These are phyloP conservation scores for Sugiyamaella americana DNA, from an alignment of 805 yeast genomes.

Conservation along the genomic window DNA sequence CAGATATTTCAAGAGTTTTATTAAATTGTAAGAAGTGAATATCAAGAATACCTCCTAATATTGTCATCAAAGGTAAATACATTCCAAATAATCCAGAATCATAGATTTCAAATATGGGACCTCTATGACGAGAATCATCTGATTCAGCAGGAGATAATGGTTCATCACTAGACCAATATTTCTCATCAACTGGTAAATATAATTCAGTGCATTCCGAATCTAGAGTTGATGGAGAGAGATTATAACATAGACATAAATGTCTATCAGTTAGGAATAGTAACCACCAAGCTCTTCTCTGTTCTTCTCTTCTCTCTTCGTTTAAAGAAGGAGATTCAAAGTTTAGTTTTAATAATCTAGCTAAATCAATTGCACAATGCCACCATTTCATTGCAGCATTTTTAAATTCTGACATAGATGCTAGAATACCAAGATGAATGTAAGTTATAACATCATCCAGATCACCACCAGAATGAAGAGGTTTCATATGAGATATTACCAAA, in stretches of 20 bases:
- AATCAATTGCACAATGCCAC: slow-evolving; percentile 29
- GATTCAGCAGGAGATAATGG: slow-evolving; percentile 26
- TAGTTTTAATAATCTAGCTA: slow-evolving; percentile 26
- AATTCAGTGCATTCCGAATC: slow-evolving; percentile 32
- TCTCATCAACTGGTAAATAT: slow-evolving; percentile 33
- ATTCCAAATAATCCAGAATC: slow-evolving; percentile 36
- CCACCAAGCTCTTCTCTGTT: slow-evolving; percentile 38
- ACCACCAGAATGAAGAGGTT: slow-evolving; percentile 21
- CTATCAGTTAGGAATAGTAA: slow-evolving; percentile 34
- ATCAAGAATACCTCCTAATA: slow-evolving; percentile 30
- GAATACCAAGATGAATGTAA: slow-evolving; percentile 27
- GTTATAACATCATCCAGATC: slow-evolving; percentile 28
- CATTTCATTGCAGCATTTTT: slow-evolving; percentile 27
- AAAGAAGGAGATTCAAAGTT: slow-evolving; percentile 19
- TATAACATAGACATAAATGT: slow-evolving; percentile 34
- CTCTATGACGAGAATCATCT: slow-evolving; percentile 27
- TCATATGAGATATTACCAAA: slow-evolving; percentile 20
- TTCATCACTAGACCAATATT: slow-evolving; percentile 27
- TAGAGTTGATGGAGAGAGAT: slow-evolving; percentile 25
- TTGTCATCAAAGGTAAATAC: slow-evolving; percentile 32
- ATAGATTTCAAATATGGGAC: slow-evolving; percentile 13
- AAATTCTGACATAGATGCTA: slow-evolving; percentile 28
- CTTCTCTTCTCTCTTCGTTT: slow-evolving; percentile 31
- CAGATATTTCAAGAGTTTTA: slow-evolving; percentile 1
- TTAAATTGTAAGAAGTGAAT: slow-evolving; percentile 14